These are phyloP conservation scores for Quercus alba DNA, from an alignment of 306 rosid species.

Conservation along the genomic window DNA sequence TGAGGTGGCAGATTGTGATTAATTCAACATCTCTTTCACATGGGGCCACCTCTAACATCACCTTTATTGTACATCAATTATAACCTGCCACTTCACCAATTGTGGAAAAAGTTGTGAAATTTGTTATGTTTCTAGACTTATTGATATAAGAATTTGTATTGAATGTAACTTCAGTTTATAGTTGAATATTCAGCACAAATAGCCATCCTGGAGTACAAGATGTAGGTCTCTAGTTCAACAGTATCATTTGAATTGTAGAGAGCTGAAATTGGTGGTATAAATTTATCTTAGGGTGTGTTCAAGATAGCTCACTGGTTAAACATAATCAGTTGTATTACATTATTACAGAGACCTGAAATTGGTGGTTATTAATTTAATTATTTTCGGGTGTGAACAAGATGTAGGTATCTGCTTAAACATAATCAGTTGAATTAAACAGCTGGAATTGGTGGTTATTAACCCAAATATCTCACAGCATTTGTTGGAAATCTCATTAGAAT, in stretches of 20 bases:
- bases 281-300: not conserved
- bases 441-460: conserved; percentile 4
- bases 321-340: not conserved
- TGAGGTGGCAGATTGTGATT: too few species aligned
- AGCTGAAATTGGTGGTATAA: conserved; percentile 7
- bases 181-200: conserved; percentile 4
- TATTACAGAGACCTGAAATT: not conserved
- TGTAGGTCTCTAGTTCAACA: not conserved
- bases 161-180: not conserved
- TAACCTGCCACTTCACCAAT: too few species aligned
- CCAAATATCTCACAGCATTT: not conserved
- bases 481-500: not conserved
- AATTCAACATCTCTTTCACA: too few species aligned
- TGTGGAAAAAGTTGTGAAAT: too few species aligned
- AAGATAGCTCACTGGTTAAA: not conserved
- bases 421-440: conserved; percentile 1
- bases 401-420: not conserved
- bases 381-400: not conserved
- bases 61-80: too few species aligned
- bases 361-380: conserved; percentile 5
- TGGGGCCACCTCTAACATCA: too few species aligned
- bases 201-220: conserved; percentile 4
- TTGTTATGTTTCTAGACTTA: too few species aligned
- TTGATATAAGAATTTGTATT: not conserved
- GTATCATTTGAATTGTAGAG: not conserved